Base-by-base conservation (phyloP, 2,329 filamentous ascomycete genomes). In the Xylariaceae sp. region DNA sequence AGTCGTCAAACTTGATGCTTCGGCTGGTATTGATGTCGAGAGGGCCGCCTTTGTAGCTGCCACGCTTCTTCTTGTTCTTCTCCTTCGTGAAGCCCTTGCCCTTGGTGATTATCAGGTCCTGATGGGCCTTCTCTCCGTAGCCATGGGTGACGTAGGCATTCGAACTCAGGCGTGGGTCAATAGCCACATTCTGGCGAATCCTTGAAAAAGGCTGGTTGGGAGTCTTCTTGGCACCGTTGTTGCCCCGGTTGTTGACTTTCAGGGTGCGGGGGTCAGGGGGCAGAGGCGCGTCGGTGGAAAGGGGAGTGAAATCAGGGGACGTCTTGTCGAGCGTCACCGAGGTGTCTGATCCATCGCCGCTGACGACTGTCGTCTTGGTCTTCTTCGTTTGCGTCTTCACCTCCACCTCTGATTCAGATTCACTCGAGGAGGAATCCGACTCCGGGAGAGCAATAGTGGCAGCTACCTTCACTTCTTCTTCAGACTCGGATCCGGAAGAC, bases 31-130 rank as follows among this genome's bases (percentile, higher is more conserved):
- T 64, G 33, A 90, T 83, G 56, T 98, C 89, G 51, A 98, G 94
- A 33, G 73, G 63, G 5, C 92, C 92, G 28, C 92, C 92, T 30
- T 83, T 79, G 70, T 94, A 98, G 46, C 82, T 86, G 32, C 92
- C 92, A 49, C 79, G 73, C 72, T 88, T 89, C 74, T 88, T 92
- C 72, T 98, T 98, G 66, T 98, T 98, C 79, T 98, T 98, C 69
- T 96, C 92, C 70, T 98, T 98, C 39, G 90, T 96, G 64, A 98
- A 98, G 4, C 87, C 88, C 67, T 95, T 96, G 52, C 92, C 92
- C 58, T 83, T 86, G 19, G 90, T 96, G 24, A 94, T 75, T 31
- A 88, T 85, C 43, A 98, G 66, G 56, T 95, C 89, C 47, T 87
- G 75, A 55, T 89, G 85, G 7, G 93, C 93, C 48, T 79, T 79